Base-by-base conservation (phyloP, 495 filamentous ascomycete genomes). In the Elasticomyces elasticus region DNA sequence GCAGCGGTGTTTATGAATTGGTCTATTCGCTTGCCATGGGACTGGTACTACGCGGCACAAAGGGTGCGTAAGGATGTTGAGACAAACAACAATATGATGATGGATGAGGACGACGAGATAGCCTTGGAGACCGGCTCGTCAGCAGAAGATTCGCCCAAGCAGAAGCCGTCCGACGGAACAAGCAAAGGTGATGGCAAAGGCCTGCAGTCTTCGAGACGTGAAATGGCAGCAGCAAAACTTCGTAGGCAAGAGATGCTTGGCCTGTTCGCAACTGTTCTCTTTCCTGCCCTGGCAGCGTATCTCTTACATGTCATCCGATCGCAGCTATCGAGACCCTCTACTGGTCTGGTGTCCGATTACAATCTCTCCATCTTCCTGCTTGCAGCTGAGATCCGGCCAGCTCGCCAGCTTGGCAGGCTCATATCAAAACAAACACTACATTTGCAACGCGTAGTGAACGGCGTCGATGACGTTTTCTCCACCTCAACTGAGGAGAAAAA, bases 291-390 rank as follows among this genome's bases (percentile, higher is more conserved):
- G 1, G 86, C 85, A 33, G 62, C 62, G 22, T 62, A 66, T 51
- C 55, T 58, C 19, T 59, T 65, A 30, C 64, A 65, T 42, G 33
- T 60, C 43, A 55, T 58, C 48, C 56, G 58, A 23, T 49, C 42
- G 17, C 54, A 86, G 41, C 79, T 97, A 9, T 89, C 85, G 1
- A 77, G 85, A 15, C 89, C 85, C 0, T 88, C 87, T 0, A 89
- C 92, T 66, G 86, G 87, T n/a, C 60, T 64, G 4, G 55, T 62
- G 24, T 59, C 55, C 44, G 49, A 64, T 55, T 64, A 52, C 59
- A 64, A 95, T 67, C 76, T 98, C 47, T 89, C 85, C n/a, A 86
- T 97, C 56, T 97, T 96, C 68, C 72, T 95, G 11, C 76, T 95
- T 7, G 89, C 87, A 11, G 83, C 92, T 9, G 90, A 97, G 65